A percentile compares a stretch with the other conserved stretches of the same genome.
Evolutionary conservation across 106 monocot genomes (phyloP).

Genomic region (Dendrobium huoshanense): DNA sequence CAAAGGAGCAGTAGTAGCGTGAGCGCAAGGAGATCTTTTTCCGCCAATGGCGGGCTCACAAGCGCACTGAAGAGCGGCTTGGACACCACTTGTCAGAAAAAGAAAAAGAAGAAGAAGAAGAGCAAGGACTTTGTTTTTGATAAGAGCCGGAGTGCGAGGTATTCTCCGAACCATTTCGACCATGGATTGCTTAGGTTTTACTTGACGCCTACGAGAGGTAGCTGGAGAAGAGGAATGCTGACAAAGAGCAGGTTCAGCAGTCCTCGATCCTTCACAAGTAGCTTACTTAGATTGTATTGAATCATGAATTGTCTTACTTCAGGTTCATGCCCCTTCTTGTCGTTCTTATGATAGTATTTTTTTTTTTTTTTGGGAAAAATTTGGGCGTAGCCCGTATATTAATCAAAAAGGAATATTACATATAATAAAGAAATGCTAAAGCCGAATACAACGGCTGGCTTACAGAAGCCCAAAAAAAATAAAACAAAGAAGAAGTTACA

Average conservation of each 20-base stretch:
- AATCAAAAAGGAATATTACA: too few relatives aligned
- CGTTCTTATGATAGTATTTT: not conserved
- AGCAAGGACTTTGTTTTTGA: constrained; percentile 38
- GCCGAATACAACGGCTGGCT: too few relatives aligned
- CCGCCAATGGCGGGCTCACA: constrained; percentile 15
- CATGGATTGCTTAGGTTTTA: constrained; percentile 74
- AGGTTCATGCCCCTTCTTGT: constrained; percentile 18
- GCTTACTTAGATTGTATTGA: constrained; percentile 49
- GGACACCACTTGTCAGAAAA: constrained; percentile 32
- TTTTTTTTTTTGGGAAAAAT: too few relatives aligned
- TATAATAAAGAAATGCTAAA: too few relatives aligned
- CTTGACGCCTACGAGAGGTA: constrained; percentile 52
- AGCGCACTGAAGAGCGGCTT: constrained; percentile 35
- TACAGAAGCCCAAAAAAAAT: too few relatives aligned
- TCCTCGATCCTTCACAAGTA: constrained; percentile 39
- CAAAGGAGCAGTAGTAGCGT: constrained; percentile 56
- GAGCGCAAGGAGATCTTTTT: constrained; percentile 58
- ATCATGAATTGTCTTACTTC: not conserved
- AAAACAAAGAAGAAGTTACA: too few relatives aligned
- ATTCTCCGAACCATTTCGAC: constrained; percentile 52
- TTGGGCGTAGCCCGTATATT: too few relatives aligned
- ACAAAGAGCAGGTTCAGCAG: constrained; percentile 12
- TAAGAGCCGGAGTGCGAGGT: constrained; percentile 65
- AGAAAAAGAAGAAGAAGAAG: constrained; percentile 21
- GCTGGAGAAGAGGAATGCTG: constrained; percentile 23